Conservation (phyloP, 805 yeast species). For the Scheffersomyces stipitis region DNA sequence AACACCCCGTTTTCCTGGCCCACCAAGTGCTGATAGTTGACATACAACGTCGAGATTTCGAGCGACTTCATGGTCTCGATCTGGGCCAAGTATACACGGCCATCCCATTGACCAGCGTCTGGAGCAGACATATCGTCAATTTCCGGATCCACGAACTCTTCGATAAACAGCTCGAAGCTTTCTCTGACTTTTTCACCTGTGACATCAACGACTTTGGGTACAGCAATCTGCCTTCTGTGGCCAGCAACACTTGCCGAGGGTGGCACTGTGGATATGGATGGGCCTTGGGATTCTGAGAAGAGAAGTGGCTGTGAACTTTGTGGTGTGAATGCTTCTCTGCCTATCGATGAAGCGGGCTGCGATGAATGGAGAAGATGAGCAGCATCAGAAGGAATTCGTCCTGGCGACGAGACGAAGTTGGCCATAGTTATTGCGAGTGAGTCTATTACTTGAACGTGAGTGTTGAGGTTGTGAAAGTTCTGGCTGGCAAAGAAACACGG, state of each 20-base stretch:
- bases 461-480: no score
- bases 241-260: conserved; percentile 21
- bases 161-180: conserved; percentile 81
- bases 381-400: conserved; percentile 45
- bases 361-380: conserved; percentile 40
- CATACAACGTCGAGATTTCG: conserved; percentile 75
- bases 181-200: conserved; percentile 94
- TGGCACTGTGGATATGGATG: conserved; percentile 10
- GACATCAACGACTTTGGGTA: conserved; percentile 84
- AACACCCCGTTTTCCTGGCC: conserved; percentile 80
- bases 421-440: no score
- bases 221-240: conserved; percentile 61
- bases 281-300: conserved; percentile 25
- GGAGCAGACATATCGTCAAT: no score
- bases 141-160: conserved; percentile 52
- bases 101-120: conserved; percentile 48
- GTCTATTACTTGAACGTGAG: no score
- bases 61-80: conserved; percentile 75
- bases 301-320: conserved; percentile 23
- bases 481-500: no score
- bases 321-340: conserved; percentile 36
- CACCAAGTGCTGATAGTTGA: conserved; percentile 79
- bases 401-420: conserved; percentile 45
- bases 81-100: conserved; percentile 72
- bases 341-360: conserved; percentile 44